Base-by-base conservation (phyloP, 2,329 filamentous ascomycete genomes). In the Arthrobotrys megalospora region DNA sequence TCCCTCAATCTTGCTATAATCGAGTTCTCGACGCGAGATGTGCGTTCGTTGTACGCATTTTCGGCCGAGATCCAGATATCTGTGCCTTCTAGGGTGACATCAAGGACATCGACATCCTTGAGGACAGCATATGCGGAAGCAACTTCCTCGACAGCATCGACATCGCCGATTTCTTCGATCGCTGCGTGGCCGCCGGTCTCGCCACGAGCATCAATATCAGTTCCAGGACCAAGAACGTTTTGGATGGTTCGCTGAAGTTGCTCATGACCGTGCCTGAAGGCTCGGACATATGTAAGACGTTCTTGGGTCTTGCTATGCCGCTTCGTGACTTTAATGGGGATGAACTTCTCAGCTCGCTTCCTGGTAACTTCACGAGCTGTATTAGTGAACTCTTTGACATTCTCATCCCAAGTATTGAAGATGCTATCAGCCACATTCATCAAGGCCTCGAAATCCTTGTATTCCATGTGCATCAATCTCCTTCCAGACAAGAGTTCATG, bases 361-460 rank as follows among this genome's bases (percentile, higher is more conserved):
- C 95, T 90, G 2, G 93, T 97, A 6, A 97, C 94, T 83, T 99
- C 96, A 85, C 96, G 93, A 38, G 96, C 95, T 80, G 98, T 93
- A 81, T 97, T 97, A 14, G 95, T 98, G 83, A 99, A 99, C 82
- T 98, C 96, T 84, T 98, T 98, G 83, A 97, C 89, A 82, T 95
- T 94, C 68, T 97, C 94, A 81, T 99, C 96, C 96, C 96, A 99
- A 8, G 92, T 91, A 47, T 89, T 89, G 88, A 96, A 99, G 78
- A 99, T 94, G 16, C 90, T 89, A 72, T 95, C 92, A 21, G 94
- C 92, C 16, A 91, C 91, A 76, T 89, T 90, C 91, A 98, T 97
- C 79, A 97, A 88, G 21, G 88, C 89, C 82, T 92, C 90, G 83
- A 99, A 99, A 80, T 98, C 95, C 62, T 90, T 89, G 83, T 96